Conservation (phyloP, 1,284 basidiomycete genomes). For the Boletus sp. region DNA sequence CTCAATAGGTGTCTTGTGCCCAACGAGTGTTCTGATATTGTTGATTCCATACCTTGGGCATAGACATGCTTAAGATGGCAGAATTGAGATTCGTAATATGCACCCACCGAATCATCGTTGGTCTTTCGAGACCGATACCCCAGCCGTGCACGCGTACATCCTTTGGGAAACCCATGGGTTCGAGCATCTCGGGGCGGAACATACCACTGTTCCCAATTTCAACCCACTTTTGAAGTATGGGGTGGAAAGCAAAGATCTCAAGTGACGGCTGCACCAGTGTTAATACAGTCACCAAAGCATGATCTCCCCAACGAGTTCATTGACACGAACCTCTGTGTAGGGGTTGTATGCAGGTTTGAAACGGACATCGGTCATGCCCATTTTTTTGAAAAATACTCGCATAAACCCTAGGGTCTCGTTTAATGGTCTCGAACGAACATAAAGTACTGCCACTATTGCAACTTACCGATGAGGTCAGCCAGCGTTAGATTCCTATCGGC, state of each 20-base stretch:
- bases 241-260: conserved; percentile 99
- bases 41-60: conserved; percentile 78
- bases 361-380: conserved; percentile 89
- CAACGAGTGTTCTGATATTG: conserved; percentile 95
- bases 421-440: not conserved
- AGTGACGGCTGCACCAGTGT: conserved; percentile 76
- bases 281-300: conserved; percentile 3
- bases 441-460: not conserved
- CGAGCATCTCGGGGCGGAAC: conserved; percentile 99
- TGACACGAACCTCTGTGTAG: conserved; percentile 78
- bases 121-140: conserved; percentile 93
- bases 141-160: conserved; percentile 97
- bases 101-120: conserved; percentile 97
- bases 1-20: conserved; percentile 93
- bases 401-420: conserved; percentile 72
- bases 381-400: conserved; percentile 97
- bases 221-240: conserved; percentile 92
- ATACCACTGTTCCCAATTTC: conserved; percentile 95
- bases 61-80: conserved; percentile 4
- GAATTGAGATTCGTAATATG: not conserved
- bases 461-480: conserved; percentile 90
- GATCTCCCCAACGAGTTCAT: not conserved
- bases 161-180: conserved; percentile 97
- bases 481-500: conserved; percentile 92
- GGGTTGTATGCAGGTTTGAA: conserved; percentile 99